Percentiles rank a stretch among this genome's conserved stretches.
These are phyloP conservation scores for Lachancea meyersii DNA, from an alignment of 805 yeast genomes.

Conservation along the genomic window DNA sequence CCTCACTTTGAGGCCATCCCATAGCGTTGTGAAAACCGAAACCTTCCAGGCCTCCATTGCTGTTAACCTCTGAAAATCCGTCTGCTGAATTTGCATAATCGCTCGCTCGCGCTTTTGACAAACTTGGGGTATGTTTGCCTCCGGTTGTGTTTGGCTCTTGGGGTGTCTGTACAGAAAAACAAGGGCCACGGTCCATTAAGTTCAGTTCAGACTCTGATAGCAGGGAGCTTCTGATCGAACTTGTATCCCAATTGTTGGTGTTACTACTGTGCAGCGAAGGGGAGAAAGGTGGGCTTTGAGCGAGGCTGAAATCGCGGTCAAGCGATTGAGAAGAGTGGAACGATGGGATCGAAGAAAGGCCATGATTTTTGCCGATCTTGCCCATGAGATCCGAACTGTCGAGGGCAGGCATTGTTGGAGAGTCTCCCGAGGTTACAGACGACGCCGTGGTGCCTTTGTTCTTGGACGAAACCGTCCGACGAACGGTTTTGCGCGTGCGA, in stretches of 20 bases:
- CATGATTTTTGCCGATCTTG: constrained; percentile 26
- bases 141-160: constrained; percentile 9
- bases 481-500: constrained; percentile 2
- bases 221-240: constrained; percentile 14
- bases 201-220: constrained; percentile 18
- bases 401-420: constrained; percentile 2
- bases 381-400: constrained; percentile 14
- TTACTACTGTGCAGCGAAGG: constrained; percentile 6
- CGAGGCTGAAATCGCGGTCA: constrained; percentile 26
- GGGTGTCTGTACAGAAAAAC: constrained; percentile 26
- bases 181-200: constrained; percentile 15
- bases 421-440: constrained; percentile 3
- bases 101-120: constrained; percentile 31
- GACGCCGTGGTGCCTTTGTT: constrained; percentile 1
- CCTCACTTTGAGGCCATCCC: constrained; percentile 4
- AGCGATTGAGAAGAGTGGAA: constrained; percentile 30
- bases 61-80: constrained; percentile 31
- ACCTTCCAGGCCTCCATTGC: constrained; percentile 20
- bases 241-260: constrained; percentile 15
- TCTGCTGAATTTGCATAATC: constrained; percentile 36
- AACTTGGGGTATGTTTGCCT: constrained; percentile 22
- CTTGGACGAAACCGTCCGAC: constrained; percentile 3
- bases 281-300: constrained; percentile 27
- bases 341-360: constrained; percentile 30
- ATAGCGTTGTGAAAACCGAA: not conserved